Percentiles rank a stretch among this genome's conserved stretches.
Conservation (phyloP, 257 asterid species). For the Cruciata laevipes region DNA sequence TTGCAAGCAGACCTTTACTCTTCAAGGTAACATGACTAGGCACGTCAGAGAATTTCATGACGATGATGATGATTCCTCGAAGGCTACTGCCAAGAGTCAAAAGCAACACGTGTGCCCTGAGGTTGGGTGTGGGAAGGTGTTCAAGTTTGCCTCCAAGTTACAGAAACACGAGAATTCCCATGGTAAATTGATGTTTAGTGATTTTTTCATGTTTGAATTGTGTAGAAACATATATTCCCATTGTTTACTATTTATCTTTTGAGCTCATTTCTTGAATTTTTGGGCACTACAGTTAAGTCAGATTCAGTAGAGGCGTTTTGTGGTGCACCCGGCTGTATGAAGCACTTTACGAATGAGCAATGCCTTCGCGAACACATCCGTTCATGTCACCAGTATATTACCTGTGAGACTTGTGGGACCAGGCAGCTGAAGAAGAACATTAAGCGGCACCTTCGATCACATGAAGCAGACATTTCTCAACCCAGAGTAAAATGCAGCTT, state of each 20-base stretch:
- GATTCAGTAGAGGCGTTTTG: constrained; percentile 70
- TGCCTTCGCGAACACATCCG: constrained; percentile 69
- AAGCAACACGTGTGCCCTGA: constrained; percentile 55
- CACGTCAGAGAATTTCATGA: constrained; percentile 64
- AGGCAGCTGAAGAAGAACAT: constrained; percentile 78
- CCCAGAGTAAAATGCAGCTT: constrained; percentile 49
- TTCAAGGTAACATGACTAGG: constrained; percentile 59
- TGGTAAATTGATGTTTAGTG: constrained; percentile 27
- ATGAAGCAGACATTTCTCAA: constrained; percentile 34
- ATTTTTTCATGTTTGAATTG: neutral
- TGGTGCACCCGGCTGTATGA: constrained; percentile 80
- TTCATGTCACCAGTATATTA: constrained; percentile 56
- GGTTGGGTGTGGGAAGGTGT: constrained; percentile 76
- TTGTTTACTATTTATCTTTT: neutral
- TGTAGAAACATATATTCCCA: neutral
- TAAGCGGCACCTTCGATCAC: constrained; percentile 71
- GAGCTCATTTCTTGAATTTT: neutral
- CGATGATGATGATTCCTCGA: constrained; percentile 26
- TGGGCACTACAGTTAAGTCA: constrained; percentile 55
- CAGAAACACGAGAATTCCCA: constrained; percentile 70
- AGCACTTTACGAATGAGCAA: constrained; percentile 54
- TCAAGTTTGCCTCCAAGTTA: constrained; percentile 59
- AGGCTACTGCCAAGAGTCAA: constrained; percentile 22
- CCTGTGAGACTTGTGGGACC: constrained; percentile 67
- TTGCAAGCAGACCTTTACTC: constrained; percentile 48